Conservation (phyloP, 2,329 filamentous ascomycete genomes). For the Colletotrichum filicis region DNA sequence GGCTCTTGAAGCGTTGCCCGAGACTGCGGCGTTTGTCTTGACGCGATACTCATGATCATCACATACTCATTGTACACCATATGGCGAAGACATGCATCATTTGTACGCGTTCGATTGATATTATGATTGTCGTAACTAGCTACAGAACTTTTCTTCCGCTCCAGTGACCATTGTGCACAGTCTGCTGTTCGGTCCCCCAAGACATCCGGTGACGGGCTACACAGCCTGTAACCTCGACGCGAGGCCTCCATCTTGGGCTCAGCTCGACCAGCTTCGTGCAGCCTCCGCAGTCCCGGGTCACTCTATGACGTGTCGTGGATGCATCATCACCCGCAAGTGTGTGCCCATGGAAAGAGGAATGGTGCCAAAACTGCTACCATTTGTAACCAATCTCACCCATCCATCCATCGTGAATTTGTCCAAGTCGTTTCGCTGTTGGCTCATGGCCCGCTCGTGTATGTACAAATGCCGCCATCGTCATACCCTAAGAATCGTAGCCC, state of each 20-base stretch:
- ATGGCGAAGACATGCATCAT: background rate
- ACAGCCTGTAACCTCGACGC: background rate
- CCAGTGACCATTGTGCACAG: background rate
- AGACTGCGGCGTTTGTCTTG: background rate
- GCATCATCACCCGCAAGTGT: slow-evolving; percentile 1
- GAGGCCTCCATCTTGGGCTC: background rate
- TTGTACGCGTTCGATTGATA: slow-evolving; percentile 10
- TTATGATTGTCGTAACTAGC: slow-evolving; percentile 2
- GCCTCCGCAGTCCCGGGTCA: background rate
- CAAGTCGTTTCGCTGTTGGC: background rate
- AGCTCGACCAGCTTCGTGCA: slow-evolving; percentile 12
- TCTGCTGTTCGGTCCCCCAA: background rate
- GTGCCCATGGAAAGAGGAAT: background rate
- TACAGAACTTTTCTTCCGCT: background rate
- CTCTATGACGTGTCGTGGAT: background rate
- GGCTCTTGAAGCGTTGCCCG: background rate
- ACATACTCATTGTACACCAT: background rate
- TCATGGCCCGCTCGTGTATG: slow-evolving; percentile 18
- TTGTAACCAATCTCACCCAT: slow-evolving; percentile 15
- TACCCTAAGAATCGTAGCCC: background rate
- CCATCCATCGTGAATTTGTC: background rate
- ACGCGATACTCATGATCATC: too few species aligned
- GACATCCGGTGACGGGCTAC: slow-evolving; percentile 1
- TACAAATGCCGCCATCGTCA: slow-evolving; percentile 25
- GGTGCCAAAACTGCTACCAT: slow-evolving; percentile 9